Percentiles rank a stretch among this genome's conserved stretches.
Conservation (phyloP, 176 grass and related monocot species). For the Zea luxurians region DNA sequence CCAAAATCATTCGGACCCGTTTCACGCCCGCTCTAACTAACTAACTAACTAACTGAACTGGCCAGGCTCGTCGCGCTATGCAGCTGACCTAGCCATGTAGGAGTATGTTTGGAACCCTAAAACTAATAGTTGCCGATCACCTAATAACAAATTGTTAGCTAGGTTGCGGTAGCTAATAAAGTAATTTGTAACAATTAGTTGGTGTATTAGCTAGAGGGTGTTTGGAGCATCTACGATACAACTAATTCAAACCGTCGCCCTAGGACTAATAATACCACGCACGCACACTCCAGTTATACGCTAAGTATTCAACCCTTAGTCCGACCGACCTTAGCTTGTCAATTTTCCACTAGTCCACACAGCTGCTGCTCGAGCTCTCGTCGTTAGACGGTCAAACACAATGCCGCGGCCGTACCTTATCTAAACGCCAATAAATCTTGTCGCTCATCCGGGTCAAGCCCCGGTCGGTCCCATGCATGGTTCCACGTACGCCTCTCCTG, state of each 20-base stretch:
- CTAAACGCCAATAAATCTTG: not conserved
- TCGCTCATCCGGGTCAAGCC: conserved; percentile 7
- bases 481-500: not conserved
- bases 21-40: not conserved
- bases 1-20: not conserved
- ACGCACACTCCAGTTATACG: not conserved
- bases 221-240: too few relatives aligned
- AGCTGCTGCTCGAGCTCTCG: too few relatives aligned
- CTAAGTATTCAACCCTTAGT: conserved; percentile 26
- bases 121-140: too few relatives aligned
- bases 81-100: too few relatives aligned
- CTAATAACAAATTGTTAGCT: too few relatives aligned
- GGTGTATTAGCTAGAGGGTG: too few relatives aligned
- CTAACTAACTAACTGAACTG: too few relatives aligned
- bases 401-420: not conserved
- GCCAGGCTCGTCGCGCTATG: too few relatives aligned
- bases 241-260: too few relatives aligned
- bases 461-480: conserved; percentile 14
- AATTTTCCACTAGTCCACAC: conserved; percentile 9
- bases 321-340: not conserved
- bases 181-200: too few relatives aligned
- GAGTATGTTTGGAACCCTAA: too few relatives aligned
- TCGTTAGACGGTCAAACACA: conserved; percentile 20
- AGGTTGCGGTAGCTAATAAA: too few relatives aligned
- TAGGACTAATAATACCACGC: not conserved